Conservation (phyloP, 1,284 basidiomycete species). For the Volvariella volvacea region DNA sequence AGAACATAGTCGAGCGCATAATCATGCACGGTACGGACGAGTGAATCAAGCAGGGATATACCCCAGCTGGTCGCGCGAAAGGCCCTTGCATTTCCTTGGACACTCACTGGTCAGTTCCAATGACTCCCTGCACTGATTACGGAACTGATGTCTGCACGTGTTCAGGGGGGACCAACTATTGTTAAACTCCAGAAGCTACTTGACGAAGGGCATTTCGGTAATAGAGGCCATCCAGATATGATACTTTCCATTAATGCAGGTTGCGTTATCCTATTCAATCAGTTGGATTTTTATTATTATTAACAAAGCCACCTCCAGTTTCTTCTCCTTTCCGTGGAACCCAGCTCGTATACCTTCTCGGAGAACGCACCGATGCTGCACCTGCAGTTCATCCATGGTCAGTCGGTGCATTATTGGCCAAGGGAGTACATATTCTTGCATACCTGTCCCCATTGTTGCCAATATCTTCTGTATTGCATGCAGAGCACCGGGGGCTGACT, state of each 20-base stretch:
- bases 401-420: constrained; percentile 31
- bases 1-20: constrained; percentile 12
- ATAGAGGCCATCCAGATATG: constrained; percentile 34
- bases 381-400: constrained; percentile 36
- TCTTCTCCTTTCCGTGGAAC: constrained; percentile 45
- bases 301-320: constrained; percentile 22
- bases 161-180: constrained; percentile 48
- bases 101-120: constrained; percentile 43
- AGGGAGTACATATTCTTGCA: constrained; percentile 33
- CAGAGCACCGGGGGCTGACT: constrained; percentile 34
- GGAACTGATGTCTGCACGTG: background rate
- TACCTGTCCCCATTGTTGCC: constrained; percentile 38
- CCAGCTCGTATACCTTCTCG: constrained; percentile 39
- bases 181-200: constrained; percentile 40
- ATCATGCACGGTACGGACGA: constrained; percentile 40
- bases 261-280: too few relatives aligned
- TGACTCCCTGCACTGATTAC: background rate
- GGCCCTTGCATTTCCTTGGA: constrained; percentile 46
- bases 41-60: constrained; percentile 33
- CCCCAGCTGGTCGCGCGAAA: constrained; percentile 36
- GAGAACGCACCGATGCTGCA: constrained; percentile 34
- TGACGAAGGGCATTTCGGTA: constrained; percentile 34
- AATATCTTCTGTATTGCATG: constrained; percentile 32
- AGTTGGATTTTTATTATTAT: too few relatives aligned
- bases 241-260: constrained; percentile 36